Base-by-base conservation (phyloP, 129 eudicot species). In the Lonicera japonica region DNA sequence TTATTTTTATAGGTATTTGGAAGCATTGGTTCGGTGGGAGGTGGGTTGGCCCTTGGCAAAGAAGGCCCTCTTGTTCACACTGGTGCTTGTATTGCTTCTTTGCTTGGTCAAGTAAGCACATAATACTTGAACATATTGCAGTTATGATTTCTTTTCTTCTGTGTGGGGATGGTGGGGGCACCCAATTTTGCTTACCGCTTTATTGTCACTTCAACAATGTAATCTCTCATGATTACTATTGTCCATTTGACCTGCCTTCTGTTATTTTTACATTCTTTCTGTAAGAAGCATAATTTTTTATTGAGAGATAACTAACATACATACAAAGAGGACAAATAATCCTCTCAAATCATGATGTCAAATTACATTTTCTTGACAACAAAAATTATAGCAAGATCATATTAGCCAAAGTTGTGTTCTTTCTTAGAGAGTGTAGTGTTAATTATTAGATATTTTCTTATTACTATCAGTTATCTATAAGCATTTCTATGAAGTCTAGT, bases 11-110 rank as follows among this genome's bases (percentile, higher is more conserved):
- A 92, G 98, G 85, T 92, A 43, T 92, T 62, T 61, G 98, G 98
- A 61, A 88, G 96, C 82, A 88, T 92, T 23, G 98, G 98, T 23
- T 92, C 98, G 39, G 98, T 92, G 13, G 98, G 98, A 68, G 98
- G 98, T 69, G 98, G 96, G 23, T 77, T 92, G 25, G 98, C 98
- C 66, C 96, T 92, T 58, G 98, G 98, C 56, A 92, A 92, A 85
- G 98, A 92, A 85, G 98, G 98, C 36, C 98, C 98, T 39, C 98
- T 92, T 82, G 98, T 92, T 78, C 98, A 92, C 71, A 88, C 75
- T 17, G 98, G 98, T 76, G 98, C 98, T 71, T 92, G 98, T 70
- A 92, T 92, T 80, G 98, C 98, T 71, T 92, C 98, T 21, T 79
- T 92, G 69, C 89, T 92, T 55, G 98, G 98, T 61, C 98, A 92